Evolutionary conservation across 345 rosid genomes (phyloP), one percentile per base, ranked within the genome.

Genomic region (Melastoma malabathricum): DNA sequence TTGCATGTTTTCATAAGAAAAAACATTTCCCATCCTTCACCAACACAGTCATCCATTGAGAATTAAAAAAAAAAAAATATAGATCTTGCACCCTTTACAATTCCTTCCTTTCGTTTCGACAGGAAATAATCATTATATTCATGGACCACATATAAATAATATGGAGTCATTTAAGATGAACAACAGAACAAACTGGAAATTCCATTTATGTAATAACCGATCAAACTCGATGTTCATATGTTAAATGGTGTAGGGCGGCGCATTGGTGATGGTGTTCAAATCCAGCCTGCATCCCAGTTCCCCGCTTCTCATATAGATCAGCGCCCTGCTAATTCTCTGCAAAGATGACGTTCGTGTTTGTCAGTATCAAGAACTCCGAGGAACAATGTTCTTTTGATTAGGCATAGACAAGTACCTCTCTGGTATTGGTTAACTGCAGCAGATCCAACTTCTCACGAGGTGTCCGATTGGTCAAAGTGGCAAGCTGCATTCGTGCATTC

Each of bases 391-490:
- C 3, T 10, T 47, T 47, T 7, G 12, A n/a, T 16, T 17, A 25
- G 43, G 41, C 17, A 22, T 8, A 5, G 44, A 29, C 15, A 19
- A 18, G 38, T 90, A 90, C 98, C 94, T 90, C 96, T 66, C 47
- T 64, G 23, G 95, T 86, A 73, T 84, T 85, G 66, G 75, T 84
- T 19, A 90, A 44, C 46, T 82, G 80, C 49, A 90, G 77, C 57
- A 90, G 82, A 58, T 90, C 95, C 71, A 90, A 68, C 68, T 80
- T 82, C 68, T 86, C 98, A 17, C 67, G 47, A 68, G 96, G 94
- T 63, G 83, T 82, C 61, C 83, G 74, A 50, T 78, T 84, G 7
- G 89, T 64, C 57, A 90, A 51, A 29, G 94, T 78, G 16, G 84
- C 81, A 55, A 90, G 87, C 98, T 90, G 83, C 31, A 27, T 27